Evolutionary conservation across 2,329 filamentous ascomycete genomes (phyloP).

Genomic region (Thielaviopsis euricoi): DNA sequence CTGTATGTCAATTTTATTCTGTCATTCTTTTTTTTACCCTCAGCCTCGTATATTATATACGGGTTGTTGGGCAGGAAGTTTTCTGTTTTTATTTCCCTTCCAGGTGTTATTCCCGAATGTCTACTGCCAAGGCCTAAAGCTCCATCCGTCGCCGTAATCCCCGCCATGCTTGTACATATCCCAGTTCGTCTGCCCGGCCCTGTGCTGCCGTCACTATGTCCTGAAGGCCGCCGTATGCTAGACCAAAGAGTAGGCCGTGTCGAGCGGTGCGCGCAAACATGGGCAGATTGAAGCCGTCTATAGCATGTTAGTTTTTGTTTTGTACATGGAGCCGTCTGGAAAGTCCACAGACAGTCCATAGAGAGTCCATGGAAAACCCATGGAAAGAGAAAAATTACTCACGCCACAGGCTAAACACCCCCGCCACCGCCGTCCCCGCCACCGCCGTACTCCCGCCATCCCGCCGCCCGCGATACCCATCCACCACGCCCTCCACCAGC

Average conservation of each 20-base stretch:
- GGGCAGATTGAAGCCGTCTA: slow-evolving; percentile 65
- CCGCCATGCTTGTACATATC: slow-evolving; percentile 43
- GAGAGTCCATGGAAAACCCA: slow-evolving; percentile 15
- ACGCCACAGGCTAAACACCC: slow-evolving; percentile 78
- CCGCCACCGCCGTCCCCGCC: slow-evolving; percentile 70
- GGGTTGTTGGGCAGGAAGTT: too few relatives aligned
- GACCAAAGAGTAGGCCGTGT: slow-evolving; percentile 60
- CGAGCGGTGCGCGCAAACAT: slow-evolving; percentile 64
- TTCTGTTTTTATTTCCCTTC: too few relatives aligned
- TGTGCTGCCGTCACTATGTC: slow-evolving; percentile 53
- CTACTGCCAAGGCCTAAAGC: too few relatives aligned
- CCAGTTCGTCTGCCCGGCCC: slow-evolving; percentile 44
- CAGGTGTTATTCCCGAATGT: too few relatives aligned
- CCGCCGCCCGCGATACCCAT: slow-evolving; percentile 49
- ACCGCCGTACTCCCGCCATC: slow-evolving; percentile 71
- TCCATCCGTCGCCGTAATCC: not conserved
- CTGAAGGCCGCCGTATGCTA: slow-evolving; percentile 67
- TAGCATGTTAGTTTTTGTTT: not conserved
- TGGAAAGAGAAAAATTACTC: too few relatives aligned
- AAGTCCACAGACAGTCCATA: too few relatives aligned
- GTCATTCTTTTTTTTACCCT: too few relatives aligned
- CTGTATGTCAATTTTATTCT: not conserved
- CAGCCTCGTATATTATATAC: too few relatives aligned
- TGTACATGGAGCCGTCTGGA: too few relatives aligned
- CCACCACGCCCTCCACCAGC: slow-evolving; percentile 69